Evolutionary conservation across 495 filamentous ascomycete genomes (phyloP).

Genomic region (Xylaria sp.): DNA sequence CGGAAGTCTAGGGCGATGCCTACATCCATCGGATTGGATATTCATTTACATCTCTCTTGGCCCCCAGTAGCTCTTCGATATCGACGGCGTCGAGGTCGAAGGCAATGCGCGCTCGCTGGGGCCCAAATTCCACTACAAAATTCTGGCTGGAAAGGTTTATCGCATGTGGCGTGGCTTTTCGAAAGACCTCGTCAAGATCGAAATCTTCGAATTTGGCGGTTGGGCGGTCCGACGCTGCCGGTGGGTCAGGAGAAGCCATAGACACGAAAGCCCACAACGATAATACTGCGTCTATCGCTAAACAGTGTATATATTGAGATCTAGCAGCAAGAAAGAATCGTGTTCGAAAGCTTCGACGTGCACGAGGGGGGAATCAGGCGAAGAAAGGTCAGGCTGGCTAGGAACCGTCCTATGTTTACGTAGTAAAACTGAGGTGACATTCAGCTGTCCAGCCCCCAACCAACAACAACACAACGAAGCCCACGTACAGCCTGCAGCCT

Average conservation of each 20-base stretch:
- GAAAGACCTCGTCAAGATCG: conserved; percentile 58
- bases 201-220: conserved; percentile 59
- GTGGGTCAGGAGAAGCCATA: conserved; percentile 27
- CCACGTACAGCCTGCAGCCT: background rate
- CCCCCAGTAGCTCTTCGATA: conserved; percentile 44
- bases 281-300: background rate
- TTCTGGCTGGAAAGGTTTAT: conserved; percentile 56
- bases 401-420: background rate
- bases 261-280: background rate
- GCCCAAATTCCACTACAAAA: conserved; percentile 77
- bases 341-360: background rate
- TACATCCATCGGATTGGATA: conserved; percentile 72
- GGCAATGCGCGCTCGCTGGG: conserved; percentile 65
- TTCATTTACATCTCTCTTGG: conserved; percentile 20
- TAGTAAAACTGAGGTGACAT: conserved; percentile 8
- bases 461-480: conserved; percentile 4
- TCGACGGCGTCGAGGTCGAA: conserved; percentile 61
- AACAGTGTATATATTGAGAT: background rate
- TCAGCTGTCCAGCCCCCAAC: conserved; percentile 16
- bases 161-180: conserved; percentile 45
- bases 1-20: conserved; percentile 32
- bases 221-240: conserved; percentile 17
- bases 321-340: background rate
- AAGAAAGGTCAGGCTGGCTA: background rate
- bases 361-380: background rate